Evolutionary conservation across 495 filamentous ascomycete species (phyloP).

Genomic region (Tuber magnatum): DNA sequence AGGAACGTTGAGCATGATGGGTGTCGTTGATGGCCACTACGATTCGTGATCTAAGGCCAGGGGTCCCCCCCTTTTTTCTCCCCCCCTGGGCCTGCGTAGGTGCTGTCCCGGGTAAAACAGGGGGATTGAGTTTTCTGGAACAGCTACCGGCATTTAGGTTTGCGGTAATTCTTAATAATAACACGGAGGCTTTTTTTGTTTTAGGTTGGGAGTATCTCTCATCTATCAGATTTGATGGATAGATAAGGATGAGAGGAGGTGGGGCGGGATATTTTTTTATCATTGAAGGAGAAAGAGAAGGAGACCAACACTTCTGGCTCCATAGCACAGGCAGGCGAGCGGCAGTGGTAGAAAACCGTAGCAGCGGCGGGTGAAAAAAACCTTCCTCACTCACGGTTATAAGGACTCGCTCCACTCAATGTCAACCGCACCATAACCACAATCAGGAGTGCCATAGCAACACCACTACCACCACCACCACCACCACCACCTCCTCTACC

Average conservation of each 20-base stretch:
- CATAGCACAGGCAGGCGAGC: not conserved
- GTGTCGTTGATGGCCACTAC: not conserved
- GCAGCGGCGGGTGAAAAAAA: not conserved
- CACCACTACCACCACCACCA: not conserved
- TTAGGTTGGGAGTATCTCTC: constrained; percentile 15
- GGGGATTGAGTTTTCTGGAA: constrained; percentile 29
- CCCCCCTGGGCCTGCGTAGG: constrained; percentile 18
- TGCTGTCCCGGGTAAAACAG: constrained; percentile 25
- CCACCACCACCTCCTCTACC: not conserved
- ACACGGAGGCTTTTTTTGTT: not conserved
- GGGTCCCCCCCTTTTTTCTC: constrained; percentile 5
- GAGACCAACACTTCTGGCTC: not conserved
- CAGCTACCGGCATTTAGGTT: constrained; percentile 15
- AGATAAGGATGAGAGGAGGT: not conserved
- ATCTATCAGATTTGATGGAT: constrained; percentile 2
- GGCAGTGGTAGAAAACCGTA: not conserved
- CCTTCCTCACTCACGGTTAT: not conserved
- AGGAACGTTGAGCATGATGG: not conserved
- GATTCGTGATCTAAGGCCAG: constrained; percentile 3
- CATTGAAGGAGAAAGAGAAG: not conserved
- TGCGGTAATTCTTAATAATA: not conserved
- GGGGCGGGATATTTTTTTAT: not conserved
- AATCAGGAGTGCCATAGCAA: not conserved
- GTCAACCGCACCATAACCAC: not conserved
- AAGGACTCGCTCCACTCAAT: not conserved